Base-by-base conservation (phyloP, 1,284 basidiomycete species). In the Tilletiopsis washingtonensis region DNA sequence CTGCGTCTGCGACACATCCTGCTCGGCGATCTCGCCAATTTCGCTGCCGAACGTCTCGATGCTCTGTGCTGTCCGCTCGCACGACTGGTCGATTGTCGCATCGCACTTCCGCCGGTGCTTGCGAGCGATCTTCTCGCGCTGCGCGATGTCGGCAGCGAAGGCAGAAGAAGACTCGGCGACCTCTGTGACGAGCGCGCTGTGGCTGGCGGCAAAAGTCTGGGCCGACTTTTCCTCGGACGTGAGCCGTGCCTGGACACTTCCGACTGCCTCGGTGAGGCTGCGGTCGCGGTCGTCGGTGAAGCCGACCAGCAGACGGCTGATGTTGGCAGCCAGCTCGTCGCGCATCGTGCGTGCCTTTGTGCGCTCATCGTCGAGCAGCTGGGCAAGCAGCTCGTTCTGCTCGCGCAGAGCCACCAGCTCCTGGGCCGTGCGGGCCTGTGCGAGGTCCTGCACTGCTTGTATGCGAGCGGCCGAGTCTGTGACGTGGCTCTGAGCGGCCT, bases 241-340 rank as follows among this genome's bases (percentile, higher is more conserved):
- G 43, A 37, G 21, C 56, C 40, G 32, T 78, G 76, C 74, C 50
- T 81, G 78, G 29, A 86, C 75, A 24, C 75, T 71, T 1, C 74
- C 75, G 43, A 88, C 77, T 0, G 81, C 80, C 12, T 81, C 79
- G 19, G 79, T 77, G 40, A 91, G 75, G n/a, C 81, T 81, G 17
- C 79, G 76, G 62, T 90, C 84, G 27, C 86, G 81, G 41, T 83
- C 78, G 23, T 80, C 75, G 11, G 83, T 79, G 70, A 85, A 90
- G 17, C 81, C 82, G 19, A 80, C 80, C 2, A 93, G 75, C 54
- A 90, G 76, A 5, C 77, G 76, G 0, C 85, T 84, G 49, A 93
- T 78, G 32, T 82, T 82, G 41, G 83, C 79, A 37, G 88, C 75
- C 5, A 93, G 74, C 41, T 85, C 83, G 34, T 83, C 81, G 57